A percentile compares a stretch with the other conserved stretches of the same genome.
phyloP scores from a whole-genome alignment of 106 monocot genomes.

The Chionographis japonica region DNA sequence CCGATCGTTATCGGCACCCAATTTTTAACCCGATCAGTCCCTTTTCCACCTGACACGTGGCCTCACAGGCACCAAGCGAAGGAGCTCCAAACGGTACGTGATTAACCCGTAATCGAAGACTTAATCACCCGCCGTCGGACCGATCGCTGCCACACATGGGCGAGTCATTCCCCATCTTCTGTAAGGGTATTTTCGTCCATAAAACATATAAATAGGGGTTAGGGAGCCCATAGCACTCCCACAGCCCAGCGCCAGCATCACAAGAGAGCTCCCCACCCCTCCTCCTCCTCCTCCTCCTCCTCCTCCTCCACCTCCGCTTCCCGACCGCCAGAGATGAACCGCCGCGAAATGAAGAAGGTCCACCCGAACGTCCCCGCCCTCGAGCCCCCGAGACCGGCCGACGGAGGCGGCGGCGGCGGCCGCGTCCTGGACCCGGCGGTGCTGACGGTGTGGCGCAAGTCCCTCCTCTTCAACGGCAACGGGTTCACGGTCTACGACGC shows the following conservation, averaged over 20 bases:
- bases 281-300: background rate
- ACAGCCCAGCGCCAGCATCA: background rate
- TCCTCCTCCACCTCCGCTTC: background rate
- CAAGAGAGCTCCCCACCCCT: background rate
- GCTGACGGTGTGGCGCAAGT: conserved; percentile 47
- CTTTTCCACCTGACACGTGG: no score
- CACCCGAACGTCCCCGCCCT: conserved; percentile 14
- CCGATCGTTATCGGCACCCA: no score
- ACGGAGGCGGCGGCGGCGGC: background rate
- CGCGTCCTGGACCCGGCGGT: conserved; percentile 4
- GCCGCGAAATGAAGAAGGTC: conserved; percentile 9
- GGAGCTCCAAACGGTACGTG: no score
- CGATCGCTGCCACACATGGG: background rate
- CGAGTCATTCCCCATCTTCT: background rate
- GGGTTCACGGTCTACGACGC: conserved; percentile 62
- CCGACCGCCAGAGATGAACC: background rate
- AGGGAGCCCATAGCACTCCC: background rate
- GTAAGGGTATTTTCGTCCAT: background rate
- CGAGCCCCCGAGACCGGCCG: background rate
- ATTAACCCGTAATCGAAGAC: background rate
- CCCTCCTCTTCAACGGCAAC: conserved; percentile 32
- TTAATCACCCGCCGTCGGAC: background rate
- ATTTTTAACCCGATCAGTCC: no score
- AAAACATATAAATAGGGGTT: background rate
- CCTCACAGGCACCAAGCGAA: no score